Conservation (phyloP, 169 alveolate species). For the Eimeria sp. region DNA sequence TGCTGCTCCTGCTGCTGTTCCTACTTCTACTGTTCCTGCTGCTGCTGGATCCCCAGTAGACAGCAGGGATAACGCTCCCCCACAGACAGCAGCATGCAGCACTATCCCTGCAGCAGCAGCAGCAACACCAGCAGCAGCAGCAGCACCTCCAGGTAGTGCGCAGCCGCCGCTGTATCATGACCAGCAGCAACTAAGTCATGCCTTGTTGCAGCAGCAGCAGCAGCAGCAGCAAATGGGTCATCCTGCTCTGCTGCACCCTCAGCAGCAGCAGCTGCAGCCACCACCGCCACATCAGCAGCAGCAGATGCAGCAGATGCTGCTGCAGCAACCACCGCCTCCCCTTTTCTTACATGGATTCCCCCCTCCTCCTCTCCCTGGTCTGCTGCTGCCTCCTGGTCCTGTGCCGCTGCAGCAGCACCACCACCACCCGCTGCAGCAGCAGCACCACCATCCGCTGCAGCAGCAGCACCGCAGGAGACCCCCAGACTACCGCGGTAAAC, state of each 20-base stretch:
- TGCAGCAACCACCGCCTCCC: background rate
- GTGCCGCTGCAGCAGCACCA: slow-evolving; percentile 2
- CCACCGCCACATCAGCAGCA: background rate
- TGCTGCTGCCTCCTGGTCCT: slow-evolving; percentile 31
- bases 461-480: slow-evolving; percentile 47
- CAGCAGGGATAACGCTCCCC: background rate
- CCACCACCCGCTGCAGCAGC: background rate
- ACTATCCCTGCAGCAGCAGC: background rate
- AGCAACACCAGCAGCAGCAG: background rate
- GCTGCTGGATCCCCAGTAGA: background rate
- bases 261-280: background rate
- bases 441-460: slow-evolving; percentile 2
- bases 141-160: background rate
- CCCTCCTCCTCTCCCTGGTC: slow-evolving; percentile 36
- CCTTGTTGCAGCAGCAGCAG: background rate
- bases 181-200: background rate
- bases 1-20: background rate
- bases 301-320: background rate
- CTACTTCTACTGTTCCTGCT: slow-evolving; percentile 22
- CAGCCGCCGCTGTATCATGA: background rate
- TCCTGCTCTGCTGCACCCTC: background rate
- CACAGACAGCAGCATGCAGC: background rate
- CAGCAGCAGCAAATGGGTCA: slow-evolving; percentile 19
- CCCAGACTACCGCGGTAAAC: background rate
- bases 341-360: background rate